These are phyloP conservation scores for Neophaeococcomyces aloes DNA, from an alignment of 2,329 filamentous ascomycete genomes.

Conservation along the genomic window DNA sequence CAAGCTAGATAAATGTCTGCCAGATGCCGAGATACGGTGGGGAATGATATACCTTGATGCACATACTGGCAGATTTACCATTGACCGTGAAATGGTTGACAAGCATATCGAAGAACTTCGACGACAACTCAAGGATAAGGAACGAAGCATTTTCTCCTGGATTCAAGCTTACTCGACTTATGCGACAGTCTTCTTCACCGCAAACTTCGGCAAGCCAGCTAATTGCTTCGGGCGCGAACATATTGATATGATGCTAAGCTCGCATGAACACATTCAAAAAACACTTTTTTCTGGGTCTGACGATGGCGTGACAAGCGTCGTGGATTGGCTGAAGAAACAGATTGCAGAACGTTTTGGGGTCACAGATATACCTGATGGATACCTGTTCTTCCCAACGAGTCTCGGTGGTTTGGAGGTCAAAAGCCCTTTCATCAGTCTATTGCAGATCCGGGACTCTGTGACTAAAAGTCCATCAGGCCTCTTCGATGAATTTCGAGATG, in stretches of 20 bases:
- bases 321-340: slow-evolving; percentile 44
- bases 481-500: slow-evolving; percentile 26
- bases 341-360: slow-evolving; percentile 45
- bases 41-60: slow-evolving; percentile 50
- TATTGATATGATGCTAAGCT: slow-evolving; percentile 45
- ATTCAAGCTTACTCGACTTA: slow-evolving; percentile 53
- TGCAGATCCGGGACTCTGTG: slow-evolving; percentile 38
- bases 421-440: slow-evolving; percentile 40
- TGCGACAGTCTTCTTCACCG: slow-evolving; percentile 45
- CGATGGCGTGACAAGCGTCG: slow-evolving; percentile 32
- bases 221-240: slow-evolving; percentile 46
- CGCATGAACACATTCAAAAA: slow-evolving; percentile 43
- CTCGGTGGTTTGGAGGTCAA: slow-evolving; percentile 42
- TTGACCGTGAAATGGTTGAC: slow-evolving; percentile 50
- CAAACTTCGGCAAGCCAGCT: slow-evolving; percentile 47
- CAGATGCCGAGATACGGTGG: slow-evolving; percentile 46
- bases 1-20: slow-evolving; percentile 29
- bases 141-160: slow-evolving; percentile 48
- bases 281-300: slow-evolving; percentile 35
- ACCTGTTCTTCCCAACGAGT: slow-evolving; percentile 44
- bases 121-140: slow-evolving; percentile 41
- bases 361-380: slow-evolving; percentile 39
- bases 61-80: slow-evolving; percentile 44
- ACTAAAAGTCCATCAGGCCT: slow-evolving; percentile 27
- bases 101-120: slow-evolving; percentile 50